Base-by-base conservation (phyloP, 2,329 filamentous ascomycete genomes). In the Dothideomycetes sp. region DNA sequence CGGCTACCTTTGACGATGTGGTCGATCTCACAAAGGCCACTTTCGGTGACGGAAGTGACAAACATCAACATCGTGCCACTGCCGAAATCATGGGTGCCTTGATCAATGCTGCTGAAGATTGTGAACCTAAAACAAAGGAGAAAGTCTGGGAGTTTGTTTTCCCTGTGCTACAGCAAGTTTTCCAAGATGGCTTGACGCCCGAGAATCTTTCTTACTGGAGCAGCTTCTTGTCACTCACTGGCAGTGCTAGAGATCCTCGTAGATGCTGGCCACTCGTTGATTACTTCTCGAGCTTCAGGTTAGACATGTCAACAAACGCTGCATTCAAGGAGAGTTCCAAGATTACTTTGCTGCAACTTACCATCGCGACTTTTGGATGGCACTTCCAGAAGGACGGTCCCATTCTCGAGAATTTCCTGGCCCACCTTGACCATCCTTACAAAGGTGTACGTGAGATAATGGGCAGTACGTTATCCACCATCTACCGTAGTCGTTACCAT, bases 251-350 rank as follows among this genome's bases (percentile, higher is more conserved):
- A 54, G 91, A 98, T 61, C 89, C 91, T 10, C 78, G 93, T 31
- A 78, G 89, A 47, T 80, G 80, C 3, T 87, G 83, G 69, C 89
- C 94, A 49, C 73, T 98, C 47, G 76, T 94, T 24, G 82, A 91
- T 48, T 82, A 78, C 61, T 70, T 98, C 15, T 76, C 82, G 33
- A 77, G 80, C 40, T 96, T 96, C 74, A 76, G 86, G 20, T 71
- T 98, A 8, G 91, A 98, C 58, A 89, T 96, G 81, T 71, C 77
- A 5, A 95, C 89, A 0, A 95, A 96, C 57, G 91, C 93, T 4
- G 91, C 91, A 0, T 98, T 98, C 73, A 98, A 98, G 60, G 93
- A 98, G 60, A 94, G 89, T 41, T 93, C 89, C 19, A 95, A 96
- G 66, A 85, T 98, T 12, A 82, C 91, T 49, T 68, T 98, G 20